Evolutionary conservation across 441 rosid genomes (phyloP), one percentile per base, ranked within the genome.

Genomic region (Hura crepitans): DNA sequence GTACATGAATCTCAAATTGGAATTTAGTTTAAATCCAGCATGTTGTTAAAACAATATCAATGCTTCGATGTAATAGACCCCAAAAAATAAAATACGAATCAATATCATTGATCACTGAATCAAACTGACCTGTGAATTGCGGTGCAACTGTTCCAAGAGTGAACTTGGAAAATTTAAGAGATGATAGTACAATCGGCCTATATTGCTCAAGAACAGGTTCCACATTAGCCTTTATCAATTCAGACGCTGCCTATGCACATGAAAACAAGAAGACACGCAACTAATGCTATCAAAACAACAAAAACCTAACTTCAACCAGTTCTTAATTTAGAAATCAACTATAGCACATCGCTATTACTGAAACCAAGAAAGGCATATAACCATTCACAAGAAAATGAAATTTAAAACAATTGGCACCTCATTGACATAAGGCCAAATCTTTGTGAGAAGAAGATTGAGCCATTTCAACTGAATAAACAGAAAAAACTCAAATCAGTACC

Each of bases 341-440:
- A 63, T 13, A 42, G 23, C 51, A 2, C 14, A 53, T 22, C 18
- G 22, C 23, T 27, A 62, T 30, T 14, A n/a, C 50, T 60, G 17
- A 49, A 59, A 74, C 56, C 55, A 39, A 55, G 23, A 28, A 54
- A 54, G 1, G 12, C 43, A 42, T 5, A 58, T 12, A 47, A 20
- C 62, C 57, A 55, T 35, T 60, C 13, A 70, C 22, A 57, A 54
- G n/a, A 59, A 51, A 56, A 13, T 10, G 22, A 54, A 57, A 65
- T n/a, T 39, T 18, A 35, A 20, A 35, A 31, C 56, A 27, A 37
- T 17, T 15, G 35, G 17, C 76, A 94, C 99, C 91, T 78, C 85
- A 72, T 91, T 62, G 64, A 96, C 99, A 75, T 83, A 85, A 72
- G 98, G 98, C 99, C 99, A 96, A 85, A 96, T 89, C 94, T 96